A percentile compares a stretch with the other conserved stretches of the same genome.
phyloP scores from a whole-genome alignment of 306 rosid species.

The Echinosophora koreensis region DNA sequence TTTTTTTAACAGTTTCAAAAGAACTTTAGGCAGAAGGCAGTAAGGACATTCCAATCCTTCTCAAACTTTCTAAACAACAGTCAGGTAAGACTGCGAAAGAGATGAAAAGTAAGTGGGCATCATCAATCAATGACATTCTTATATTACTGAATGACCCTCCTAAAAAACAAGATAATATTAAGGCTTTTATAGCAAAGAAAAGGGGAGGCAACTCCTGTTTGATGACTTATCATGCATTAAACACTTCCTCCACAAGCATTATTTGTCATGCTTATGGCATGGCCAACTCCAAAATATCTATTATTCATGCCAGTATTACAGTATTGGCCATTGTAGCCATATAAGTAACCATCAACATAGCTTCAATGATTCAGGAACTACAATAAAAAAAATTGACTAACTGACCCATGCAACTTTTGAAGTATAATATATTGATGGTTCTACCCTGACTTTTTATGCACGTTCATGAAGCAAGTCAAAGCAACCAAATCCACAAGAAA shows the following conservation, averaged over 20 bases:
- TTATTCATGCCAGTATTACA: not conserved
- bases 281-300: slow-evolving; percentile 12
- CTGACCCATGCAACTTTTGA: slow-evolving; percentile 24
- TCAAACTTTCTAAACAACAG: not conserved
- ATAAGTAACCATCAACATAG: slow-evolving; percentile 16
- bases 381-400: not conserved
- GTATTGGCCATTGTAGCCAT: not conserved
- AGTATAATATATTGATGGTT: not conserved
- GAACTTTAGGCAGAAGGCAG: not conserved
- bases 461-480: slow-evolving; percentile 35
- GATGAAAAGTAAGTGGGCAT: not conserved
- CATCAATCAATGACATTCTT: not conserved
- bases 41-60: not conserved
- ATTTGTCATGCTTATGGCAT: slow-evolving; percentile 5
- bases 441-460: slow-evolving; percentile 11
- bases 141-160: not conserved
- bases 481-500: slow-evolving; percentile 28
- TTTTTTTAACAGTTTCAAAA: not conserved
- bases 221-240: slow-evolving; percentile 9
- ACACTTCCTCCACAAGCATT: not conserved
- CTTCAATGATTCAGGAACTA: not conserved
- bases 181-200: not conserved
- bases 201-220: not conserved
- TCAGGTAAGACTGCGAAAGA: not conserved
- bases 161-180: not conserved